These are phyloP conservation scores for Suhomyces sp. DNA, from an alignment of 805 yeast genomes.

Conservation along the genomic window DNA sequence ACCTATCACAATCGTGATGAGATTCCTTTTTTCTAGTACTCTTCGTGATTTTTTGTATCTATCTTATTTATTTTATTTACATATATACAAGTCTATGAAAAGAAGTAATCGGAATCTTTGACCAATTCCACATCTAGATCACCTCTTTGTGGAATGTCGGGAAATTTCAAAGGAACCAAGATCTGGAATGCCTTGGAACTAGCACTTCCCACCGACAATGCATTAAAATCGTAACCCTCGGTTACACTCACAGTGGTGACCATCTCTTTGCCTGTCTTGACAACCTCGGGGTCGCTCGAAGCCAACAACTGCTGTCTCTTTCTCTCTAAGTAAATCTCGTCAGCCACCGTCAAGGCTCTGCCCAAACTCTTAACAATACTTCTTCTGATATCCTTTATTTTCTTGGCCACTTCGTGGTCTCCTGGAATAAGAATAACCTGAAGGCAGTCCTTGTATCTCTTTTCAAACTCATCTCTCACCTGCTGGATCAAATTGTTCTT, in stretches of 20 bases:
- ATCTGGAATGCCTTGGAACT: conserved; percentile 37
- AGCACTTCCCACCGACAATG: conserved; percentile 19
- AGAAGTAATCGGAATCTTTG: conserved; percentile 76
- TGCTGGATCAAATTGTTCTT: conserved; percentile 66
- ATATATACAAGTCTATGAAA: conserved; percentile 31
- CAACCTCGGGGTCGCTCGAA: conserved; percentile 50
- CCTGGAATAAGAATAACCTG: conserved; percentile 56
- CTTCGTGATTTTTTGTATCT: no score
- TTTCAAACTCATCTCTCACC: conserved; percentile 74
- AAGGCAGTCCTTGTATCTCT: conserved; percentile 71
- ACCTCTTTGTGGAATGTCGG: conserved; percentile 76
- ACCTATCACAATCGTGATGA: no score
- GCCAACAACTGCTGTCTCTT: conserved; percentile 54
- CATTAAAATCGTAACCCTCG: conserved; percentile 27
- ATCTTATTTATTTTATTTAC: background rate
- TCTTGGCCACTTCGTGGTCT: conserved; percentile 48
- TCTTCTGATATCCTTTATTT: conserved; percentile 49
- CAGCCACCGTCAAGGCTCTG: conserved; percentile 58
- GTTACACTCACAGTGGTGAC: conserved; percentile 69
- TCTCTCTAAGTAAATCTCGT: conserved; percentile 71
- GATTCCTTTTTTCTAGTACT: no score
- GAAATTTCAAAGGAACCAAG: conserved; percentile 67
- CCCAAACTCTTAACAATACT: conserved; percentile 49
- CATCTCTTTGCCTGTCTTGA: conserved; percentile 51
- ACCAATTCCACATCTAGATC: conserved; percentile 76